Percentiles rank a stretch among this genome's conserved stretches.
These are phyloP conservation scores for Physcomitrium patens DNA, from an alignment of 225 moss, liverwort and hornwort species.

Conservation along the genomic window DNA sequence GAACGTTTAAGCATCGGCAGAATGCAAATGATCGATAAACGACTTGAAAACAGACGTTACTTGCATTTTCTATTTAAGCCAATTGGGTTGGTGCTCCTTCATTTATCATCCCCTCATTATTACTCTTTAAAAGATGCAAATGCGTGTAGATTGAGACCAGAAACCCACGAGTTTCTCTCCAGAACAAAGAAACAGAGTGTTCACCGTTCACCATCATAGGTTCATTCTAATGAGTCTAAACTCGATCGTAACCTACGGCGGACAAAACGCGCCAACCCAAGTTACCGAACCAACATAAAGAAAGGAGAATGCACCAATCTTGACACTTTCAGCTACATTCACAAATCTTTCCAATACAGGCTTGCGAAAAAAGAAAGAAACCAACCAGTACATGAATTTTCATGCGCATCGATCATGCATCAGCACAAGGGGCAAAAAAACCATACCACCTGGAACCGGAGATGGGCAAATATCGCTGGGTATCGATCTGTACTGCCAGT, in stretches of 20 bases:
- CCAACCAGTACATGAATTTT: not conserved
- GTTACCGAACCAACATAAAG: not conserved
- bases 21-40: not conserved
- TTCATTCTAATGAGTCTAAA: not conserved
- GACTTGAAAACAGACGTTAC: not conserved
- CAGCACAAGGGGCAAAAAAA: not conserved
- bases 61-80: not conserved
- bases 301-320: not conserved
- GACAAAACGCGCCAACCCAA: not conserved
- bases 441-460: slow-evolving; percentile 16
- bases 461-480: not conserved
- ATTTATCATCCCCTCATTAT: not conserved
- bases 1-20: not conserved
- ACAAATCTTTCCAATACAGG: not conserved
- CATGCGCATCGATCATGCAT: not conserved
- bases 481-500: not conserved
- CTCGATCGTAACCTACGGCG: not conserved
- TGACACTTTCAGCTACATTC: not conserved
- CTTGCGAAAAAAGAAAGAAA: not conserved
- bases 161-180: not conserved
- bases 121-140: not conserved
- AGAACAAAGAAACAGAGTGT: not conserved
- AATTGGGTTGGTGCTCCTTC: not conserved
- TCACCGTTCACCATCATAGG: slow-evolving; percentile 1
- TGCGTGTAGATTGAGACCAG: not conserved